These are phyloP conservation scores for Iberis pinnata DNA, from an alignment of 345 rosid genomes.

Conservation along the genomic window DNA sequence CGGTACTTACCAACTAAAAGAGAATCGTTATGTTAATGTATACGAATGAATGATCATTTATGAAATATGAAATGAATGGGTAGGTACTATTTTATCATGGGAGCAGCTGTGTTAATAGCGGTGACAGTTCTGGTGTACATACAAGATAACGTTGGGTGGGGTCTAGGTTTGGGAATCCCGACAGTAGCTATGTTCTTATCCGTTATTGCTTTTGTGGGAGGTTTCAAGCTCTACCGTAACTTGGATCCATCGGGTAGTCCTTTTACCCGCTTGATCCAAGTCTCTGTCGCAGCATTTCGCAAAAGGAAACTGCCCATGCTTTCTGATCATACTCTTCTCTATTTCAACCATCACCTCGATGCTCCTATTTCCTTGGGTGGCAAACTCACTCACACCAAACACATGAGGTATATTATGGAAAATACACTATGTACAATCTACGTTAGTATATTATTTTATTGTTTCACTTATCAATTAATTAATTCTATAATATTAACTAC, in stretches of 20 bases:
- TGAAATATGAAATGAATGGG: not conserved
- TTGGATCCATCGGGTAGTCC: constrained; percentile 86
- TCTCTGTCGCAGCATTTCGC: constrained; percentile 51
- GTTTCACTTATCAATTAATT: no score
- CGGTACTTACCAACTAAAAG: no score
- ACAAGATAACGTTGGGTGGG: constrained; percentile 85
- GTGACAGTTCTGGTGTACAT: constrained; percentile 71
- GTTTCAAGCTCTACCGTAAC: constrained; percentile 67
- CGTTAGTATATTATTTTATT: no score
- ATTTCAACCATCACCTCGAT: constrained; percentile 64
- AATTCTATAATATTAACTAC: no score
- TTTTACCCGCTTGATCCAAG: constrained; percentile 74
- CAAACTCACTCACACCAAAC: constrained; percentile 50
- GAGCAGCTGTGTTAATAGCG: constrained; percentile 53
- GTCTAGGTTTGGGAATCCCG: constrained; percentile 80
- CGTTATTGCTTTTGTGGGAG: constrained; percentile 41
- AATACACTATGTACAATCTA: no score
- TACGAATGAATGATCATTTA: no score
- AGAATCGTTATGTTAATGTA: no score
- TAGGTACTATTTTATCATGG: constrained; percentile 77
- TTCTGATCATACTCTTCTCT: constrained; percentile 38
- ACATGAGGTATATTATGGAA: constrained; percentile 40
- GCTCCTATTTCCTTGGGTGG: constrained; percentile 64
- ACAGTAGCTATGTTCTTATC: constrained; percentile 63
- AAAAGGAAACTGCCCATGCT: constrained; percentile 53